Percentiles rank a stretch among this genome's conserved stretches.
phyloP scores from a whole-genome alignment of 352 stramenopile species.

The Pythium phragmiticola region DNA sequence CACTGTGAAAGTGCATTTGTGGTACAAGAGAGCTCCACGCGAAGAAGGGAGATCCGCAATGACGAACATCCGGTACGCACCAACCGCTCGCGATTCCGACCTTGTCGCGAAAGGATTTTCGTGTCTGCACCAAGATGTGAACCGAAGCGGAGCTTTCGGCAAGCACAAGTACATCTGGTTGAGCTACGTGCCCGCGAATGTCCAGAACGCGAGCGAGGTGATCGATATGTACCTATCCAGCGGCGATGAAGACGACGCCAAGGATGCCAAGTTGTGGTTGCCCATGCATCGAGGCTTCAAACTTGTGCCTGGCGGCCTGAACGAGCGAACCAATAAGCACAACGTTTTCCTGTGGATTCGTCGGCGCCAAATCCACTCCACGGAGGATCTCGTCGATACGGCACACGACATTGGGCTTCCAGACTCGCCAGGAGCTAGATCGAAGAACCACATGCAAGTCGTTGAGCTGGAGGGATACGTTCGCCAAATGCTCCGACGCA shows the following conservation, averaged over 20 bases:
- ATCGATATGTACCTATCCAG: conserved; percentile 66
- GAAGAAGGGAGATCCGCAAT: conserved; percentile 67
- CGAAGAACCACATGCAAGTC: conserved; percentile 48
- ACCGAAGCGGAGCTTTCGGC: conserved; percentile 53
- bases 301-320: conserved; percentile 62
- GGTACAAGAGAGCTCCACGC: conserved; percentile 54
- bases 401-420: conserved; percentile 31
- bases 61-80: conserved; percentile 61
- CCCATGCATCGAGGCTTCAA: conserved; percentile 75
- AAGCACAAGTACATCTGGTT: conserved; percentile 82
- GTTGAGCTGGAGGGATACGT: conserved; percentile 74
- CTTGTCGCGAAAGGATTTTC: conserved; percentile 73
- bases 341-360: conserved; percentile 74
- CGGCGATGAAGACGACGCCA: conserved; percentile 65
- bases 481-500: conserved; percentile 59
- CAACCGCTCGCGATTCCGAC: conserved; percentile 63
- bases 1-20: conserved; percentile 50
- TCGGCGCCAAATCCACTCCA: conserved; percentile 32
- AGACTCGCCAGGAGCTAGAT: conserved; percentile 40
- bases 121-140: conserved; percentile 74
- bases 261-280: conserved; percentile 63
- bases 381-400: conserved; percentile 56
- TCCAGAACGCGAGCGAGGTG: conserved; percentile 53
- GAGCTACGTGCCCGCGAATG: conserved; percentile 46
- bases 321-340: conserved; percentile 51